A percentile compares a stretch with the other conserved stretches of the same genome.
These are phyloP conservation scores for Picea sitchensis DNA, from an alignment of 75 land plant genomes.

Conservation along the genomic window DNA sequence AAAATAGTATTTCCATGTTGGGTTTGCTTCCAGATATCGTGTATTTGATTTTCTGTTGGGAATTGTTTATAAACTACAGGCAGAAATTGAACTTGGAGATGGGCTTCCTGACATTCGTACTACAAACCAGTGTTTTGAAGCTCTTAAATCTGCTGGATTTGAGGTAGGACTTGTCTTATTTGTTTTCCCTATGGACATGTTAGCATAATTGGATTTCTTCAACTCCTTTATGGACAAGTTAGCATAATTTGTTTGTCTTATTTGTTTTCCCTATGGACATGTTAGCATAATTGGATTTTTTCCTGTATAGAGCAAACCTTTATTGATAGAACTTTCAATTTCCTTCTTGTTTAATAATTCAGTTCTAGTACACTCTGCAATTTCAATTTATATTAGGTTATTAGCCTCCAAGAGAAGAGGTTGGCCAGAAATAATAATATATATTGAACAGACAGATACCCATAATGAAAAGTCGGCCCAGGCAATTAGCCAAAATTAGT, in stretches of 20 bases:
- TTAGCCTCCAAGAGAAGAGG: too few relatives aligned
- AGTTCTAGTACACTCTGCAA: neutral
- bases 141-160: constrained; percentile 85
- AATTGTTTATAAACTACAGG: constrained; percentile 34
- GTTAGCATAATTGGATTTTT: neutral
- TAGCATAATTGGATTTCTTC: neutral
- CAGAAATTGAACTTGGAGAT: constrained; percentile 94
- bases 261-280: neutral
- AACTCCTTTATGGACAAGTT: too few relatives aligned
- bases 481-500: too few relatives aligned
- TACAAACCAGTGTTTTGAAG: constrained; percentile 72
- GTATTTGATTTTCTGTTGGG: neutral
- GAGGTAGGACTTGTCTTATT: constrained; percentile 43
- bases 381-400: too few relatives aligned
- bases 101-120: constrained; percentile 93
- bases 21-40: neutral
- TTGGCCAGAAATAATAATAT: too few relatives aligned
- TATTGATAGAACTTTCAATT: neutral
- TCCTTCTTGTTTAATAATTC: neutral
- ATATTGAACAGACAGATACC: too few relatives aligned
- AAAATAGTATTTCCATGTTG: neutral
- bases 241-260: too few relatives aligned
- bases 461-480: too few relatives aligned
- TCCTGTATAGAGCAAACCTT: neutral
- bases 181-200: neutral